Percentiles rank a stretch among this genome's conserved stretches.
These are phyloP conservation scores for Elaeagnus macrophylla DNA, from an alignment of 306 rosid species.

Conservation along the genomic window DNA sequence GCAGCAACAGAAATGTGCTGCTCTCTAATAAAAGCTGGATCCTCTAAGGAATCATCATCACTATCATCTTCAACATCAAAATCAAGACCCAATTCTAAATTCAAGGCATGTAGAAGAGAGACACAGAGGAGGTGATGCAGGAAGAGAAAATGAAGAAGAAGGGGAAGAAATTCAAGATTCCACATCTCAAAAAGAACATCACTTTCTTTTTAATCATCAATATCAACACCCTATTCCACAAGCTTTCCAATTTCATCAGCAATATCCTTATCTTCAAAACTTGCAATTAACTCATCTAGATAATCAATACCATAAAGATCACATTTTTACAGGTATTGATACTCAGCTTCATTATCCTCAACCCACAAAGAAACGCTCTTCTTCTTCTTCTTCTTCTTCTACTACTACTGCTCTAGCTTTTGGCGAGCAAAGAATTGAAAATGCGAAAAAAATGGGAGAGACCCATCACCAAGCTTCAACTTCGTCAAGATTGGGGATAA, in stretches of 20 bases:
- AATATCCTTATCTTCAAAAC: constrained; percentile 20
- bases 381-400: constrained; percentile 19
- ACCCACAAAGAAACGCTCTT: constrained; percentile 31
- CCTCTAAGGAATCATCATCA: constrained; percentile 45
- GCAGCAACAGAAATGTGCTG: constrained; percentile 5
- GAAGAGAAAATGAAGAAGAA: constrained; percentile 18
- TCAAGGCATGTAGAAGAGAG: constrained; percentile 25
- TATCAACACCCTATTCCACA: no score
- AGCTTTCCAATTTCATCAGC: background rate
- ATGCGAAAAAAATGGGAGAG: constrained; percentile 70
- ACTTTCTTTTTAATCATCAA: constrained; percentile 9
- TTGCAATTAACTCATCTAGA: background rate
- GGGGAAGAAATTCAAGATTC: constrained; percentile 5
- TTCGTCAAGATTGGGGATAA: constrained; percentile 37
- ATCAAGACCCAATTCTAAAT: constrained; percentile 19
- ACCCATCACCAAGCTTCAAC: constrained; percentile 25
- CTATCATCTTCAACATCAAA: constrained; percentile 14
- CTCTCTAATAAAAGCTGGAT: constrained; percentile 62
- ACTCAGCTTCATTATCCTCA: constrained; percentile 12
- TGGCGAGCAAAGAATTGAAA: constrained; percentile 31
- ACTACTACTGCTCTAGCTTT: background rate
- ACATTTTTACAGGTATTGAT: constrained; percentile 9
- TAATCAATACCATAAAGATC: background rate
- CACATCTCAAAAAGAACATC: constrained; percentile 9
- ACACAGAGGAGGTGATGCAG: constrained; percentile 1